Evolutionary conservation across 768 basidiomycete genomes (phyloP).

Genomic region (Leccinum longicurvipes): DNA sequence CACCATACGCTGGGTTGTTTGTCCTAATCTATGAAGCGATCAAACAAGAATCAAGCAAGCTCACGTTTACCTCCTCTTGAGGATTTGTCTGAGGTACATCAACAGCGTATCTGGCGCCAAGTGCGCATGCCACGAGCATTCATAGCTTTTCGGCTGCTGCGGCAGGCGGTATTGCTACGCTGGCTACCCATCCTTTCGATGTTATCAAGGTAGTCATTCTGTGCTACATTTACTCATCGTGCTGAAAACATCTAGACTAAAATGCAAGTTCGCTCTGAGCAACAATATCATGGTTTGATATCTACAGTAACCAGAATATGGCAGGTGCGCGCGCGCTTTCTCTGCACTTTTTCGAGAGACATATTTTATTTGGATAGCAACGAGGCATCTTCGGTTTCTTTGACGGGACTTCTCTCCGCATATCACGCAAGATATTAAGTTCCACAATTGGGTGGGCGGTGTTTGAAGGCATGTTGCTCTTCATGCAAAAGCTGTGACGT

Average conservation of each 20-base stretch:
- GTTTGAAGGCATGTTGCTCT: slow-evolving; percentile 74
- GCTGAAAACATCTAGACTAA: slow-evolving; percentile 59
- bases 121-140: slow-evolving; percentile 47
- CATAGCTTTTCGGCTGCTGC: slow-evolving; percentile 70
- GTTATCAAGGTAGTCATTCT: slow-evolving; percentile 72
- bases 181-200: slow-evolving; percentile 90
- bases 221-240: neutral
- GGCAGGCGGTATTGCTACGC: slow-evolving; percentile 81
- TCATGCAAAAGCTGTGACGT: slow-evolving; percentile 39
- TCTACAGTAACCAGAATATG: slow-evolving; percentile 66
- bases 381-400: slow-evolving; percentile 80
- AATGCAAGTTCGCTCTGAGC: slow-evolving; percentile 84
- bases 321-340: slow-evolving; percentile 48
- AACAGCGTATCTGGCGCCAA: slow-evolving; percentile 40
- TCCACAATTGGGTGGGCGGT: slow-evolving; percentile 93
- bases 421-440: slow-evolving; percentile 82
- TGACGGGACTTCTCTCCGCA: slow-evolving; percentile 77
- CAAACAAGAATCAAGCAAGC: slow-evolving; percentile 68
- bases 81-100: slow-evolving; percentile 5
- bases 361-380: slow-evolving; percentile 47
- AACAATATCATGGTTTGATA: slow-evolving; percentile 67
- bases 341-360: neutral
- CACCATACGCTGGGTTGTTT: slow-evolving; percentile 91
- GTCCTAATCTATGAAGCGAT: slow-evolving; percentile 84
- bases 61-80: neutral